These are phyloP conservation scores for Earliella scabrosa DNA, from an alignment of 1,284 basidiomycete species.

Conservation along the genomic window DNA sequence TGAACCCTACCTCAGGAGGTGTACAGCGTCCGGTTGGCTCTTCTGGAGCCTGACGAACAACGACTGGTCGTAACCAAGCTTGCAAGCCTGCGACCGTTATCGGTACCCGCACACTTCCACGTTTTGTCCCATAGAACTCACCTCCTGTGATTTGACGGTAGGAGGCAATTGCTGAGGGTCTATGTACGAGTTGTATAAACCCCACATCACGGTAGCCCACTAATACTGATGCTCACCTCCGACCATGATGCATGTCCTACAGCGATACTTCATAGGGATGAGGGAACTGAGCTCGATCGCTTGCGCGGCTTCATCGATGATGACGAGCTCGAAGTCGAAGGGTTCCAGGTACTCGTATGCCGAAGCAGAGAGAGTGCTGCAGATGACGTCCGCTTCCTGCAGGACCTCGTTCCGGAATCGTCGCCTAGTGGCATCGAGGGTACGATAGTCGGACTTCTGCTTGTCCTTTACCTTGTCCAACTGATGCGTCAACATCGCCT, in stretches of 20 bases:
- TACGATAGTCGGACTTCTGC: slow-evolving; percentile 74
- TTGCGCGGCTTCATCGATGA: slow-evolving; percentile 99
- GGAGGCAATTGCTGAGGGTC: slow-evolving; percentile 98
- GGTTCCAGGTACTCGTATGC: slow-evolving; percentile 88
- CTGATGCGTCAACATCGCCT: slow-evolving; percentile 68
- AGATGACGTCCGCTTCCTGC: slow-evolving; percentile 91
- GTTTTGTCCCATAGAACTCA: slow-evolving; percentile 33
- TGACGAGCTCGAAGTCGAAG: slow-evolving; percentile 93
- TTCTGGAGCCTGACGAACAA: slow-evolving; percentile 94
- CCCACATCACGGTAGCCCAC: no score
- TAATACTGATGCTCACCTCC: slow-evolving; percentile 62
- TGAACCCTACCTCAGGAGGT: slow-evolving; percentile 80
- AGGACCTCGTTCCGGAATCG: slow-evolving; percentile 80
- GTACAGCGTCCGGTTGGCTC: slow-evolving; percentile 78
- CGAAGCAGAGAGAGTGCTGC: slow-evolving; percentile 90
- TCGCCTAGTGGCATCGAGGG: slow-evolving; percentile 79
- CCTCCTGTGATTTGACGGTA: slow-evolving; percentile 90
- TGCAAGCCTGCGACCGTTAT: slow-evolving; percentile 59
- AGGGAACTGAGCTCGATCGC: slow-evolving; percentile 96
- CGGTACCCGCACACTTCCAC: background rate
- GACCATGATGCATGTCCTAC: slow-evolving; percentile 89
- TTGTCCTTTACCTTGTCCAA: slow-evolving; percentile 84
- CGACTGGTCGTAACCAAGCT: slow-evolving; percentile 87
- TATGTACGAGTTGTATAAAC: slow-evolving; percentile 28
- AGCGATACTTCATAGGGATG: slow-evolving; percentile 93